Evolutionary conservation across 345 rosid genomes (phyloP).

Genomic region (Luvunga scandens): DNA sequence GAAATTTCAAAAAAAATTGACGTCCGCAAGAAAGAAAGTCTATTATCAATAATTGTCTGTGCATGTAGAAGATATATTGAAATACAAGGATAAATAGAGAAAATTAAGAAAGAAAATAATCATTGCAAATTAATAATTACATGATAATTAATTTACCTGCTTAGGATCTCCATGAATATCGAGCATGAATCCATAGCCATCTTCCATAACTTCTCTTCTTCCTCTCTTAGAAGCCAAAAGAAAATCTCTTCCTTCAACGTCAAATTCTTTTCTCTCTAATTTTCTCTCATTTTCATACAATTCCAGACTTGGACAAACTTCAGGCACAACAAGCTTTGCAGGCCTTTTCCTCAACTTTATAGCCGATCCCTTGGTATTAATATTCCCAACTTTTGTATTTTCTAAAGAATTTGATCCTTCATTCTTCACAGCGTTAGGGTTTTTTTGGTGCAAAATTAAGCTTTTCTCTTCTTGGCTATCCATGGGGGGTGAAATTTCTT

Average conservation of each 20-base stretch:
- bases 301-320: constrained; percentile 10
- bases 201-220: constrained; percentile 49
- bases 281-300: constrained; percentile 12
- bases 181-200: constrained; percentile 32
- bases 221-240: constrained; percentile 45
- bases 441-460: too few species aligned
- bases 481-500: neutral
- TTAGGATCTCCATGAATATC: constrained; percentile 46
- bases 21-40: too few species aligned
- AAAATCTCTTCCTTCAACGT: constrained; percentile 39
- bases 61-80: too few species aligned
- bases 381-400: neutral
- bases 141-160: constrained; percentile 25
- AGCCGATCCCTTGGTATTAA: neutral
- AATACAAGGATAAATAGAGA: too few species aligned
- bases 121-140: neutral
- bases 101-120: too few species aligned
- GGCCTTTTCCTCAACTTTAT: constrained; percentile 41
- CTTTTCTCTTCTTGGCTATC: neutral
- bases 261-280: constrained; percentile 28
- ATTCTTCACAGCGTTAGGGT: neutral
- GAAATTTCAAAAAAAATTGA: too few species aligned
- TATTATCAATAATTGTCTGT: too few species aligned
- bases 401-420: neutral
- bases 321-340: constrained; percentile 37